phyloP scores from a whole-genome alignment of 1,284 basidiomycete species.

The Vanrija sp. region DNA sequence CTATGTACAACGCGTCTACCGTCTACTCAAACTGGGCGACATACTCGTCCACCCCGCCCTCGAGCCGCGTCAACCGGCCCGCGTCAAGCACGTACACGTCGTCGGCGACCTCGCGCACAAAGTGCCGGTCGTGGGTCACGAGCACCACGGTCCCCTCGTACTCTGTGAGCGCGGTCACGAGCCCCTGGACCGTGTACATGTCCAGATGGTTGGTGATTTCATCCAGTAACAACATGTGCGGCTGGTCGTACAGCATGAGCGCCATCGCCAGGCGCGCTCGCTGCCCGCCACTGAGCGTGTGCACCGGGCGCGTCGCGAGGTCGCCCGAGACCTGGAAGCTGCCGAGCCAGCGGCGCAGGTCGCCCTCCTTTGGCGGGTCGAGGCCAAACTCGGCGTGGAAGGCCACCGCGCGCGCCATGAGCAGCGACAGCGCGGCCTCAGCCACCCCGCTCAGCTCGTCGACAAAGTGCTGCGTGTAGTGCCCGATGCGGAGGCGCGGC shows the following conservation, averaged over 20 bases:
- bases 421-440: background rate
- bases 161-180: slow-evolving; percentile 57
- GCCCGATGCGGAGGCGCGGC: slow-evolving; percentile 57
- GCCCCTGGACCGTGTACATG: slow-evolving; percentile 60
- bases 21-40: slow-evolving; percentile 7
- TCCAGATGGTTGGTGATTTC: slow-evolving; percentile 71
- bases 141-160: slow-evolving; percentile 62
- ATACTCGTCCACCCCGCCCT: slow-evolving; percentile 19
- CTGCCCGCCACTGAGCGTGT: slow-evolving; percentile 49
- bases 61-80: slow-evolving; percentile 9
- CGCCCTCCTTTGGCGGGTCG: slow-evolving; percentile 46
- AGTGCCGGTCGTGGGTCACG: slow-evolving; percentile 63
- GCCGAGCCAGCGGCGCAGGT: slow-evolving; percentile 53
- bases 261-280: slow-evolving; percentile 51
- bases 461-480: slow-evolving; percentile 50
- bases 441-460: slow-evolving; percentile 52
- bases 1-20: background rate
- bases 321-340: slow-evolving; percentile 55
- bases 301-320: slow-evolving; percentile 41
- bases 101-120: slow-evolving; percentile 18
- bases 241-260: slow-evolving; percentile 36
- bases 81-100: slow-evolving; percentile 13
- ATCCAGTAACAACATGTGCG: slow-evolving; percentile 55
- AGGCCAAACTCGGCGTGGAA: background rate
- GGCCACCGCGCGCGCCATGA: background rate